phyloP scores from a whole-genome alignment of 176 grass and related monocot species.

The Phoenix roebelenii region DNA sequence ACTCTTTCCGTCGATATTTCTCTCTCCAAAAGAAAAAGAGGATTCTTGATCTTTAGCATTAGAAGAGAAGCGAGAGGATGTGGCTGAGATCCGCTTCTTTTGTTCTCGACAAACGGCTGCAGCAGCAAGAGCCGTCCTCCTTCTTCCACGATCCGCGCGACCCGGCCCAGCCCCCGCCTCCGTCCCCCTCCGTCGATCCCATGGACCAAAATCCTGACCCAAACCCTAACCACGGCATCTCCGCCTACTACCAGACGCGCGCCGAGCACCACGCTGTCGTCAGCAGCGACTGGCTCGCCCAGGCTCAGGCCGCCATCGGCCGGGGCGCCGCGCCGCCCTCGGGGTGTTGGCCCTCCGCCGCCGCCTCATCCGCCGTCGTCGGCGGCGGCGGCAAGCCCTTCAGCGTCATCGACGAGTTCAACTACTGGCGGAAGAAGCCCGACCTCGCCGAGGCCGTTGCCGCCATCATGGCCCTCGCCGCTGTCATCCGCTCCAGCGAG shows the following conservation, averaged over 20 bases:
- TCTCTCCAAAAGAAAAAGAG: too few relatives aligned
- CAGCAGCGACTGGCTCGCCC: slow-evolving; percentile 77
- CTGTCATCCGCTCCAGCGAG: slow-evolving; percentile 76
- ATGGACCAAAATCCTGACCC: slow-evolving; percentile 36
- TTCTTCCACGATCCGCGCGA: slow-evolving; percentile 8
- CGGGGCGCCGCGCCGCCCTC: background rate
- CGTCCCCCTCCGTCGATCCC: slow-evolving; percentile 11
- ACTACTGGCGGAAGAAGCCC: slow-evolving; percentile 91
- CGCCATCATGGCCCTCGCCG: slow-evolving; percentile 87
- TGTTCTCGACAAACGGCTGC: slow-evolving; percentile 24
- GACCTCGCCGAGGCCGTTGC: slow-evolving; percentile 87
- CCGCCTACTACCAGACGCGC: slow-evolving; percentile 94
- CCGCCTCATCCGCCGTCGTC: background rate
- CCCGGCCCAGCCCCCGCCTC: slow-evolving; percentile 2
- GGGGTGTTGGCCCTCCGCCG: background rate
- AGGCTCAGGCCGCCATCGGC: slow-evolving; percentile 45
- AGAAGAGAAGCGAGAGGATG: slow-evolving; percentile 11
- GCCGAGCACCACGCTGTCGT: slow-evolving; percentile 82
- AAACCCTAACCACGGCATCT: slow-evolving; percentile 38
- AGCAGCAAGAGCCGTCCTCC: slow-evolving; percentile 14
- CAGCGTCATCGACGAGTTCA: slow-evolving; percentile 88
- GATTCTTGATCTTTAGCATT: too few relatives aligned
- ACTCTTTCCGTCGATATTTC: too few relatives aligned
- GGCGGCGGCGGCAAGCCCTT: slow-evolving; percentile 14
- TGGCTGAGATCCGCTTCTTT: slow-evolving; percentile 43